phyloP scores from a whole-genome alignment of 345 rosid genomes.

The Linum tenue region DNA sequence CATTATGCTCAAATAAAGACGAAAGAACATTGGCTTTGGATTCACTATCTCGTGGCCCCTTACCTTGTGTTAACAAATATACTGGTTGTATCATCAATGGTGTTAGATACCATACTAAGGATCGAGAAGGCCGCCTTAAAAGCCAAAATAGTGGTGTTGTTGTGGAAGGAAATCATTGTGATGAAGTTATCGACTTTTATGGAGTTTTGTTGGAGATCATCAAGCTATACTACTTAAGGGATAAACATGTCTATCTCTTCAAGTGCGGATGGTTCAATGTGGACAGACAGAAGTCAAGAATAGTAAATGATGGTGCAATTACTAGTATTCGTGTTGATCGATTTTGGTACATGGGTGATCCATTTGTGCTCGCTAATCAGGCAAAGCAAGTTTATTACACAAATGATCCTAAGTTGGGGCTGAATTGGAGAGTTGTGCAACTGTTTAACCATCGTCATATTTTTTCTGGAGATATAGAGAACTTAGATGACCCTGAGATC shows the following conservation, averaged over 20 bases:
- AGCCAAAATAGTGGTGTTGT: slow-evolving; percentile 1
- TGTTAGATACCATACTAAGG: neutral
- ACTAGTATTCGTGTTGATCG: no score
- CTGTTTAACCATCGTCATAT: no score
- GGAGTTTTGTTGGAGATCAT: neutral
- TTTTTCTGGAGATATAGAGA: no score
- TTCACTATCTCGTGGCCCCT: neutral
- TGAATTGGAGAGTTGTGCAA: no score
- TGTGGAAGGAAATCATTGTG: neutral
- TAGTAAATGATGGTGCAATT: no score
- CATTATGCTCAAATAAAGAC: neutral
- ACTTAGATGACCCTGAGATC: no score
- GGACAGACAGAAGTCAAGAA: neutral
- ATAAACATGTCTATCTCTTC: neutral
- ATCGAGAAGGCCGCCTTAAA: neutral
- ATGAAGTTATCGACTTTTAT: neutral
- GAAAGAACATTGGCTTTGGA: neutral
- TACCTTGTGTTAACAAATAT: neutral
- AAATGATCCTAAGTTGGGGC: no score
- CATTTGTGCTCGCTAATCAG: no score
- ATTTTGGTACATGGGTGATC: no score
- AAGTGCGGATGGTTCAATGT: neutral
- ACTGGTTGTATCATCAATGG: neutral
- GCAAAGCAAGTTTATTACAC: no score
- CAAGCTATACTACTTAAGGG: neutral